Percentiles rank a stretch among this genome's conserved stretches.
phyloP scores from a whole-genome alignment of 1,139 yeast species.

The Suhomyces kunorum region DNA sequence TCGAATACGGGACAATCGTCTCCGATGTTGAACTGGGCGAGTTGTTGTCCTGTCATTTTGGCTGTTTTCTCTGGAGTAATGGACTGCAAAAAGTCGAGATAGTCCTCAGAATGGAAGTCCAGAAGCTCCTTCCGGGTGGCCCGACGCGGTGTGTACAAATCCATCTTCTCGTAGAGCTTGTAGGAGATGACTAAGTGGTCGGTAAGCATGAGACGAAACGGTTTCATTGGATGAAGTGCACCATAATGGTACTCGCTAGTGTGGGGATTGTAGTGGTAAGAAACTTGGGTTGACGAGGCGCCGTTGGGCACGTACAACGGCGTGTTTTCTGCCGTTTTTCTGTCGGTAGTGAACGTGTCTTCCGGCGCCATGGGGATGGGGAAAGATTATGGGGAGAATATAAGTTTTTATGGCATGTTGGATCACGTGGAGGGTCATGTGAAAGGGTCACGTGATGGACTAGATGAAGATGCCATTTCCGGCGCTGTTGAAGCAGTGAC shows the following conservation, averaged over 20 bases:
- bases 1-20: conserved; percentile 98
- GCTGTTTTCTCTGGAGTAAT: conserved; percentile 81
- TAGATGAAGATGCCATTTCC: neutral
- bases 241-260: conserved; percentile 87
- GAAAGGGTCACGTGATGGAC: neutral
- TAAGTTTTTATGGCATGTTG: too few species aligned
- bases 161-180: conserved; percentile 87
- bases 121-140: conserved; percentile 80
- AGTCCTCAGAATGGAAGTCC: conserved; percentile 86
- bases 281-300: conserved; percentile 54
- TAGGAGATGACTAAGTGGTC: conserved; percentile 88
- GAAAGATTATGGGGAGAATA: too few species aligned
- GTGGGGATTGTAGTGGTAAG: conserved; percentile 86
- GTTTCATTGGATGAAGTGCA: conserved; percentile 95
- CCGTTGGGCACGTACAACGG: conserved; percentile 57
- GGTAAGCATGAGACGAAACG: conserved; percentile 90
- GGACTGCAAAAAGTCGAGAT: conserved; percentile 72
- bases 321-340: conserved; percentile 54
- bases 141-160: conserved; percentile 74
- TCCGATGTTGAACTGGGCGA: conserved; percentile 86
- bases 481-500: too few species aligned
- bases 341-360: conserved; percentile 51
- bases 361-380: conserved; percentile 4
- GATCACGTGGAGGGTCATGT: too few species aligned
- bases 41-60: conserved; percentile 54